phyloP scores from a whole-genome alignment of 805 yeast species.

The Saccharomycopsis malanga region DNA sequence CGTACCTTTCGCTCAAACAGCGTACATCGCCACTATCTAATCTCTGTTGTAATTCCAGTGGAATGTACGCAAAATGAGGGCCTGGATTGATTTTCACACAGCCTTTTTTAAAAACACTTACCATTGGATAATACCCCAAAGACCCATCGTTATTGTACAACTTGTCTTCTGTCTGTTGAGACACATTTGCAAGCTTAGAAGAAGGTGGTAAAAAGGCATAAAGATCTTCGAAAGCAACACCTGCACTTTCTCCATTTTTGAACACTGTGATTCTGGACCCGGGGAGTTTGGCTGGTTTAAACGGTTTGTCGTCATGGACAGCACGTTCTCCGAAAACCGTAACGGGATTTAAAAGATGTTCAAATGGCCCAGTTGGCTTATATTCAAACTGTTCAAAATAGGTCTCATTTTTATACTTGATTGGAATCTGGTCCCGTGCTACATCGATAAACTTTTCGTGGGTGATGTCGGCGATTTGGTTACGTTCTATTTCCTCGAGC shows the following conservation, averaged over 20 bases:
- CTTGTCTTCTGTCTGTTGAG: constrained; percentile 16
- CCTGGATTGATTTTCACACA: constrained; percentile 64
- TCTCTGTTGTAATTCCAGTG: constrained; percentile 30
- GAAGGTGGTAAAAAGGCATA: constrained; percentile 77
- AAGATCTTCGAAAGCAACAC: constrained; percentile 54
- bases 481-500: constrained; percentile 14
- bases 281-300: constrained; percentile 41
- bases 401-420: constrained; percentile 66
- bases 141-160: constrained; percentile 67
- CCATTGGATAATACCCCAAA: constrained; percentile 87
- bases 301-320: constrained; percentile 41
- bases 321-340: constrained; percentile 66
- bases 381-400: constrained; percentile 86
- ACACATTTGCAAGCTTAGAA: constrained; percentile 31
- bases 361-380: constrained; percentile 59
- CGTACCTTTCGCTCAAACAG: constrained; percentile 53
- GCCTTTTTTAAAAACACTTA: constrained; percentile 78
- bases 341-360: constrained; percentile 65
- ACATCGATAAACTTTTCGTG: constrained; percentile 37
- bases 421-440: constrained; percentile 79
- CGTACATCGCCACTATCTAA: constrained; percentile 30
- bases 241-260: constrained; percentile 68
- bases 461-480: constrained; percentile 10
- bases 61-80: constrained; percentile 47
- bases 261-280: constrained; percentile 60